Evolutionary conservation across 2,329 filamentous ascomycete genomes (phyloP).

Genomic region (Dichotomopilus funicola): DNA sequence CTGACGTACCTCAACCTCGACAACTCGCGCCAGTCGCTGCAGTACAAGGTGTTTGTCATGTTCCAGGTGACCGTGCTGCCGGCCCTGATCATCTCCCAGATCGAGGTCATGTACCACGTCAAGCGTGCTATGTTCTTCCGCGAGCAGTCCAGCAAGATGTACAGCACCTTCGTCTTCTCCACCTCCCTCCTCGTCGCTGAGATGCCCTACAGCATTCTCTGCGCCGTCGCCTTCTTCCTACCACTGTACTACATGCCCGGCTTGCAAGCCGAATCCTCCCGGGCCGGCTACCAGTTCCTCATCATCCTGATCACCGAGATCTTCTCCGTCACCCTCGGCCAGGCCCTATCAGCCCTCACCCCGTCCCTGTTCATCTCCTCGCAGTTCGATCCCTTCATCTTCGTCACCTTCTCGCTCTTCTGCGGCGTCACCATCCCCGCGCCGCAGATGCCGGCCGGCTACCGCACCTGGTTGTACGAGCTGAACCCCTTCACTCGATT

Average conservation of each 20-base stretch:
- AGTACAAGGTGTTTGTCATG: slow-evolving; percentile 82
- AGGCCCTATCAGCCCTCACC: slow-evolving; percentile 69
- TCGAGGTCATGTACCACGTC: slow-evolving; percentile 77
- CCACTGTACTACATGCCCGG: slow-evolving; percentile 81
- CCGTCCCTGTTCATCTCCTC: slow-evolving; percentile 73
- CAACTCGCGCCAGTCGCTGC: slow-evolving; percentile 66
- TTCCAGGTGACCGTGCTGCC: slow-evolving; percentile 85
- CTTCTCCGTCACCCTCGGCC: slow-evolving; percentile 75
- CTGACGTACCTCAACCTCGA: slow-evolving; percentile 74
- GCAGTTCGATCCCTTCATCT: slow-evolving; percentile 74
- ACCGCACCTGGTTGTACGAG: slow-evolving; percentile 74
- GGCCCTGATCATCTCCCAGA: slow-evolving; percentile 73
- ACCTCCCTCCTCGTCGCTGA: slow-evolving; percentile 74
- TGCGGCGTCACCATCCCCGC: slow-evolving; percentile 80
- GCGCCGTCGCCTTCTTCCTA: slow-evolving; percentile 73
- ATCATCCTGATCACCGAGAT: slow-evolving; percentile 78
- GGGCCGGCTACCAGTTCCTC: slow-evolving; percentile 81
- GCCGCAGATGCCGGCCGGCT: slow-evolving; percentile 70
- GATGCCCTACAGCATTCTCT: slow-evolving; percentile 75
- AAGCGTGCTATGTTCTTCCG: slow-evolving; percentile 78
- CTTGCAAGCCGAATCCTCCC: slow-evolving; percentile 53
- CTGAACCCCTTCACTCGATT: slow-evolving; percentile 78
- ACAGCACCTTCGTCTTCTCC: slow-evolving; percentile 72
- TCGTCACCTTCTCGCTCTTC: slow-evolving; percentile 79
- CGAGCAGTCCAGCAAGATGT: slow-evolving; percentile 80